A percentile compares a stretch with the other conserved stretches of the same genome.
phyloP scores from a whole-genome alignment of 768 basidiomycete genomes.

The Dentipellis fragilis region DNA sequence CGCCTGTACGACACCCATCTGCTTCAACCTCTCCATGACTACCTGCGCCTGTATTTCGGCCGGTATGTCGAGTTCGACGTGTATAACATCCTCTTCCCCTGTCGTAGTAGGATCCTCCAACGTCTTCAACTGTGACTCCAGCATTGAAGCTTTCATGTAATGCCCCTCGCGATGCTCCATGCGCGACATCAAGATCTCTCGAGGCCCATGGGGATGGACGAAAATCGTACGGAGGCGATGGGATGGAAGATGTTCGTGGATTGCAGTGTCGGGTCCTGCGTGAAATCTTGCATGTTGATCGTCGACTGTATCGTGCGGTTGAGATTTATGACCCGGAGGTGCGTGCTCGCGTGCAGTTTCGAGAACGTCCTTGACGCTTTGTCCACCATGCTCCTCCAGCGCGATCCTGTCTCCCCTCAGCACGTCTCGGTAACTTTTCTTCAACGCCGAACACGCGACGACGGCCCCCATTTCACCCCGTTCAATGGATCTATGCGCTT shows the following conservation, averaged over 20 bases:
- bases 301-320: not conserved
- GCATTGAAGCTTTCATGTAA: slow-evolving; percentile 78
- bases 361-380: not conserved
- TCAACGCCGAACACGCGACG: slow-evolving; percentile 81
- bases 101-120: slow-evolving; percentile 51
- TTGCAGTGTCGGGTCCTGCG: slow-evolving; percentile 14
- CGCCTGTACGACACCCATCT: not conserved
- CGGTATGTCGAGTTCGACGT: slow-evolving; percentile 34
- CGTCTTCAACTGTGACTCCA: slow-evolving; percentile 66
- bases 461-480: slow-evolving; percentile 43
- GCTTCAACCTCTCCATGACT: not conserved
- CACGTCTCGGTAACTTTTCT: slow-evolving; percentile 70
- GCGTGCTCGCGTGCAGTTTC: not conserved
- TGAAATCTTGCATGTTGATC: slow-evolving; percentile 5
- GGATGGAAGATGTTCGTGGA: slow-evolving; percentile 18
- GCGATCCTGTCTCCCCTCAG: slow-evolving; percentile 42
- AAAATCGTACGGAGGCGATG: slow-evolving; percentile 55
- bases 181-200: slow-evolving; percentile 46
- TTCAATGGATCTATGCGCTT: slow-evolving; percentile 56
- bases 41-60: not conserved
- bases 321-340: not conserved
- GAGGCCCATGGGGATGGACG: slow-evolving; percentile 63
- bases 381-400: not conserved
- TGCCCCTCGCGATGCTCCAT: slow-evolving; percentile 60
- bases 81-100: slow-evolving; percentile 59